Evolutionary conservation across 441 rosid genomes (phyloP), one percentile per base, ranked within the genome.

Genomic region (Bocquillonia castaneifolia): DNA sequence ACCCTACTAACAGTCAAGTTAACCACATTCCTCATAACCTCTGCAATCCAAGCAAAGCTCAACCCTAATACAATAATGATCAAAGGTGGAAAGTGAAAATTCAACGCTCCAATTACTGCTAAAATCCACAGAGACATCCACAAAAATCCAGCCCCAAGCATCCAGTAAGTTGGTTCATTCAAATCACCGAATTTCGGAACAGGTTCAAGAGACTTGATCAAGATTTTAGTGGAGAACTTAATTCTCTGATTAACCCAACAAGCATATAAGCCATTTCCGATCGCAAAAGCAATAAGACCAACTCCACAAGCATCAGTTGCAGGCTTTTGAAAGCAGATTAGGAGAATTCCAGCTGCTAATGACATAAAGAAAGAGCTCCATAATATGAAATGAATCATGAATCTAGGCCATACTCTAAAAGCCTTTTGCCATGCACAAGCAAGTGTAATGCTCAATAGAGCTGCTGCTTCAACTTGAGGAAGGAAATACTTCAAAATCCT

Each of bases 61-160:
- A 90, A 52, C 5, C 45, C 77, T 63, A 94, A 63, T 12, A 45
- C 85, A 40, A 84, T 78, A 50, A 94, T 88, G 62, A 81, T 69
- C 69, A 94, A 68, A 14, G 96, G 83, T 0, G 86, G 83, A 6
- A 47, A 53, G 72, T 73, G 60, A 76, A 94, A 94, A 70, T 94
- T 90, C 75, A 83, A 67, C 5, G 99, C 96, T 77, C 99, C 97
- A 32, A 92, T 52, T 47, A 94, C 86, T 58, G 94, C 97, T 54
- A 91, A 78, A 53, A 85, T 88, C 99, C 97, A 94, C 34, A 94
- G 22, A 8, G 97, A 94, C 95, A 91, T 91, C 99, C 99, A 94
- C 52, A 92, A 6, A 85, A 92, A 91, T 20, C 99, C 99, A 45
- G 78, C 77, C 25, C 82, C 90, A 66, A 94, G 87, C 93, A 90